These are phyloP conservation scores for Suillus subalutaceus DNA, from an alignment of 768 basidiomycete species.

Conservation along the genomic window DNA sequence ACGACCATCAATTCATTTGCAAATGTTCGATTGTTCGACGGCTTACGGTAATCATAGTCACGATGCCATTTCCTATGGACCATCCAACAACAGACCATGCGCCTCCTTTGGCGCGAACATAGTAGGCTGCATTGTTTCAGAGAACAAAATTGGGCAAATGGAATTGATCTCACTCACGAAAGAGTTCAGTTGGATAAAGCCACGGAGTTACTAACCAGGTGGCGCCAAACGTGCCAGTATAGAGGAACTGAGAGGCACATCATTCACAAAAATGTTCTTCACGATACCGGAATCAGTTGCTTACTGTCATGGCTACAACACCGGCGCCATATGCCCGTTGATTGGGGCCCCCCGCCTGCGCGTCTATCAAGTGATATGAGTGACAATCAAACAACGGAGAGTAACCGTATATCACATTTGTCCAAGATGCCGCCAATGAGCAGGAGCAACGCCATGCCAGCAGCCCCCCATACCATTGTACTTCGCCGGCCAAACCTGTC, in stretches of 20 bases:
- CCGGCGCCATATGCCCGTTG: slow-evolving; percentile 4
- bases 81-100: slow-evolving; percentile 12
- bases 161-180: slow-evolving; percentile 4
- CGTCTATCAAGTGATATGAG: slow-evolving; percentile 8
- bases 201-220: slow-evolving; percentile 17
- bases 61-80: slow-evolving; percentile 14
- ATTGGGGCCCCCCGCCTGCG: slow-evolving; percentile 8
- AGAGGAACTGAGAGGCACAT: slow-evolving; percentile 11
- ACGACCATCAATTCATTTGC: background rate
- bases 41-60: slow-evolving; percentile 15
- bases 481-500: slow-evolving; percentile 12
- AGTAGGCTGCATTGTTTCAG: background rate
- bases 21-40: background rate
- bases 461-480: slow-evolving; percentile 15
- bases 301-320: background rate
- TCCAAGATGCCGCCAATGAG: slow-evolving; percentile 12
- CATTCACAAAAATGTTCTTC: background rate
- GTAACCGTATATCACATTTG: slow-evolving; percentile 6
- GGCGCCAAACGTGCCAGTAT: slow-evolving; percentile 15
- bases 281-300: too few species aligned
- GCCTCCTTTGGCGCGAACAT: slow-evolving; percentile 13
- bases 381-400: background rate
- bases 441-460: slow-evolving; percentile 6
- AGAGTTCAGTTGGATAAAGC: slow-evolving; percentile 15
- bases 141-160: too few species aligned